Conservation (phyloP, 495 filamentous ascomycete species). For the Hypoxylon crocopeplum region DNA sequence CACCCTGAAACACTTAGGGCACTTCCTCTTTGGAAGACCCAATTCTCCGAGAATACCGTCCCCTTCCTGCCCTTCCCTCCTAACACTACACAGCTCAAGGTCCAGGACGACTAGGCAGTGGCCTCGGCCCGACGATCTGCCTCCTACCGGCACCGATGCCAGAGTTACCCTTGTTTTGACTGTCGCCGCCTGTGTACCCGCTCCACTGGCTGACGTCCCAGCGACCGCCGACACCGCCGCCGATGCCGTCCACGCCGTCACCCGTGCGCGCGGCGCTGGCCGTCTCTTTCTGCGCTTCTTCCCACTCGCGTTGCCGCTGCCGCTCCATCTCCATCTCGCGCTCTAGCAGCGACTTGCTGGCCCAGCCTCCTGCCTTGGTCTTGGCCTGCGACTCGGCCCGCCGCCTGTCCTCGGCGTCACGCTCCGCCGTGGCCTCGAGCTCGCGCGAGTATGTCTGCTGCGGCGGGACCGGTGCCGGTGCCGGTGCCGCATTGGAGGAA, state of each 20-base stretch:
- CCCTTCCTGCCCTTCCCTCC: neutral
- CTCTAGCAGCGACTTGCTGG: constrained; percentile 82
- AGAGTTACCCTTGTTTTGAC: constrained; percentile 73
- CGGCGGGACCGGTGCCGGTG: constrained; percentile 41
- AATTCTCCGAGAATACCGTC: neutral
- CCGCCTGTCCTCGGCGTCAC: constrained; percentile 72
- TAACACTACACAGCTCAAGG: neutral
- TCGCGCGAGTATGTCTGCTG: constrained; percentile 64
- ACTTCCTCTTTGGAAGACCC: too few relatives aligned
- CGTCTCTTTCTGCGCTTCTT: constrained; percentile 82
- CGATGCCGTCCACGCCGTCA: constrained; percentile 59
- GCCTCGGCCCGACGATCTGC: constrained; percentile 80
- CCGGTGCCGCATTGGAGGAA: constrained; percentile 50
- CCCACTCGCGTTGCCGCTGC: constrained; percentile 93
- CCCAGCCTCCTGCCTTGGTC: constrained; percentile 78
- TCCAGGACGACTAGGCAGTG: constrained; percentile 56
- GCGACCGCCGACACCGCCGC: constrained; percentile 63
- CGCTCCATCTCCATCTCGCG: constrained; percentile 96
- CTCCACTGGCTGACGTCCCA: constrained; percentile 91
- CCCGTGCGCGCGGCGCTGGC: constrained; percentile 59
- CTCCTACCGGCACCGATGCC: constrained; percentile 78
- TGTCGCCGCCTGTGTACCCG: constrained; percentile 84
- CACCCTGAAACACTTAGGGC: too few relatives aligned
- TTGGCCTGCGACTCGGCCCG: constrained; percentile 68
- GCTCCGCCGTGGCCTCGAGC: constrained; percentile 64